Base-by-base conservation (phyloP, 306 rosid species). In the Fagus crenata region DNA sequence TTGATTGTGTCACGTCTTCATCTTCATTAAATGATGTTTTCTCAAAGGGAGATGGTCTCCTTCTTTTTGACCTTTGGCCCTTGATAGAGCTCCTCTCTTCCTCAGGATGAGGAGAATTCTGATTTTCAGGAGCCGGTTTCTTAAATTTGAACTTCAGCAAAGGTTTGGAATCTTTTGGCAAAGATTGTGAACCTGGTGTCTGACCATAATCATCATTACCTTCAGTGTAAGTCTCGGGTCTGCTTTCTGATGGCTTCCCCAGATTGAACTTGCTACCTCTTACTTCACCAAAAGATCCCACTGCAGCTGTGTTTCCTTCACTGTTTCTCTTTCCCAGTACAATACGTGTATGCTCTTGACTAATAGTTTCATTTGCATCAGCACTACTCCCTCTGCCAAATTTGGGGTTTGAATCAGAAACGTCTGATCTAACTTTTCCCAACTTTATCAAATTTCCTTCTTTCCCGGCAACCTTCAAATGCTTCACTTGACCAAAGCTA, bases 41-140 rank as follows among this genome's bases (percentile, higher is more conserved):
- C 75, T 92, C 98, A 71, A 90, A 85, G 33, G 92, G 89, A 35
- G 93, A 90, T 17, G 98, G 93, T 74, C 97, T 87, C 89, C 93
- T 96, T 81, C 99, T 84, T 86, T 96, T 96, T 9, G 99, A 96
- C 81, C 99, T 89, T 70, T 92, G 99, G 43, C 99, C 99, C 85
- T 96, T 96, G 75, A 91, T 84, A 28, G 83, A 84, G 68, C 82
- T 91, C 83, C 80, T 92, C 72, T 92, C 97, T 82, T 90, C 98
- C 84, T 91, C 98, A 32, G 4, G 90, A 49, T 70, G 86, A 71
- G 86, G 63, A 80, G 89, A 86, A 87, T 71, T 87, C 86, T 87
- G 93, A 87, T 80, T 92, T 74, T 87, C 97, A 31, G 77, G 49
- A 75, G 78, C 81, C 53, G 98, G 96, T 75, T 87, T 96, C 87